Base-by-base conservation (phyloP, 495 filamentous ascomycete genomes). In the Penicillium ucsense region DNA sequence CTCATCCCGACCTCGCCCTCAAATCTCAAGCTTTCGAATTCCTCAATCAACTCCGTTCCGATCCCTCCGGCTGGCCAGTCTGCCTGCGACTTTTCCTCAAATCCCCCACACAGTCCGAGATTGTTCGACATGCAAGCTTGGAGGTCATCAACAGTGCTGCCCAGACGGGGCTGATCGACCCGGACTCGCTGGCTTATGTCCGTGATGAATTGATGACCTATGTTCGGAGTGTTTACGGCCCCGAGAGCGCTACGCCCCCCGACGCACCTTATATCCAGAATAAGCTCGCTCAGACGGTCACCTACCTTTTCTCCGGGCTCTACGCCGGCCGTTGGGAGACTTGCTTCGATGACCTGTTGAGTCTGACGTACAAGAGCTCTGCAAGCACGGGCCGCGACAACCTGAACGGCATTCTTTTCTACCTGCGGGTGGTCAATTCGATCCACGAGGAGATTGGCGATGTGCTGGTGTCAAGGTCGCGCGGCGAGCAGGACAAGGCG, bases 361-460 rank as follows among this genome's bases (percentile, higher is more conserved):
- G 66, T 49, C 63, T 96, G 42, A 86, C 85, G 8, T 63, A 66
- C 47, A 68, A 62, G 28, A 55, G 62, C 34, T 55, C 70, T 8
- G 66, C 68, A 8, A 73, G 77, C 46, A 76, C 77, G 8, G 45
- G 48, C 29, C 74, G 72, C 46, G 81, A 91, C 60, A 95, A 94
- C 65, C 61, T 77, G 40, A 55, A 74, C 4, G 90, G 87, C 8
- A 85, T 92, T 40, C 70, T 89, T 33, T 78, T 99, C 52, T 99
- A 95, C 67, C 74, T 99, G 35, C 84, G 91, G 41, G 79, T 94
- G 52, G 74, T 95, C 38, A 75, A 81, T 59, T 88, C 88, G 35
- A 81, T 99, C 35, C 92, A 99, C 60, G 92, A 99, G 56, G 92
- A 99, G 65, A 94, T 99, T 64, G 92, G 89, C 40, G 92, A 99